Evolutionary conservation across 129 eudicot species (phyloP).

Genomic region (Pseudognaphalium luteoalbum): DNA sequence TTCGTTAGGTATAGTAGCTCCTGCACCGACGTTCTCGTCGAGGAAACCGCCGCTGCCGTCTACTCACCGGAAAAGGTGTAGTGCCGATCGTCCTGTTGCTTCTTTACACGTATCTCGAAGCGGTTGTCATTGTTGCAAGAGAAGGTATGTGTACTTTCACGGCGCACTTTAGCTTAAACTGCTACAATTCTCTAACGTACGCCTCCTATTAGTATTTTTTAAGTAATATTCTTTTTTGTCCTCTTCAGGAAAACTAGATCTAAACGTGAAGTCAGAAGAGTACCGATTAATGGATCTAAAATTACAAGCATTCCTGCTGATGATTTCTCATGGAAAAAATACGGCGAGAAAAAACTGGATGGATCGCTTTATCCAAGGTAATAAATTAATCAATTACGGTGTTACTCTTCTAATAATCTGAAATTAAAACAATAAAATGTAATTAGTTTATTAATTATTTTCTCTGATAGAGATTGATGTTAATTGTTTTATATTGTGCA

Average conservation of each 20-base stretch:
- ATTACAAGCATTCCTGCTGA: constrained; percentile 76
- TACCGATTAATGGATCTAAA: constrained; percentile 62
- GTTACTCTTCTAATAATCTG: too few relatives aligned
- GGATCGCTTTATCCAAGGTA: constrained; percentile 77
- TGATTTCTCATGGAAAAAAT: constrained; percentile 80
- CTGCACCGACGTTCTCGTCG: constrained; percentile 50
- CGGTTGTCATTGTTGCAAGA: constrained; percentile 59
- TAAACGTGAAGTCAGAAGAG: constrained; percentile 42
- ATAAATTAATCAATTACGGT: background rate
- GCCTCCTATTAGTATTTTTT: constrained; percentile 1
- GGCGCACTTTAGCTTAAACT: constrained; percentile 22
- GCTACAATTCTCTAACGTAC: constrained; percentile 3
- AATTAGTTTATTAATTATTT: background rate
- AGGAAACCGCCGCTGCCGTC: constrained; percentile 65
- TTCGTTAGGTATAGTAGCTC: constrained; percentile 35
- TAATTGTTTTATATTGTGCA: constrained; percentile 26
- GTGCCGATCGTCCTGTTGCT: constrained; percentile 35
- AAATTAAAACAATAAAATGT: too few relatives aligned
- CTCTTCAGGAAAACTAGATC: constrained; percentile 50
- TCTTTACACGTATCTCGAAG: constrained; percentile 30
- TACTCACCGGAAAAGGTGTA: constrained; percentile 52
- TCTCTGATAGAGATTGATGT: background rate
- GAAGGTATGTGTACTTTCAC: constrained; percentile 41
- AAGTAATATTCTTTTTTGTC: background rate
- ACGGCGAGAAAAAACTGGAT: constrained; percentile 73